Evolutionary conservation across 1,284 basidiomycete genomes (phyloP).

Genomic region (Erythrobasidium hasegawianum): DNA sequence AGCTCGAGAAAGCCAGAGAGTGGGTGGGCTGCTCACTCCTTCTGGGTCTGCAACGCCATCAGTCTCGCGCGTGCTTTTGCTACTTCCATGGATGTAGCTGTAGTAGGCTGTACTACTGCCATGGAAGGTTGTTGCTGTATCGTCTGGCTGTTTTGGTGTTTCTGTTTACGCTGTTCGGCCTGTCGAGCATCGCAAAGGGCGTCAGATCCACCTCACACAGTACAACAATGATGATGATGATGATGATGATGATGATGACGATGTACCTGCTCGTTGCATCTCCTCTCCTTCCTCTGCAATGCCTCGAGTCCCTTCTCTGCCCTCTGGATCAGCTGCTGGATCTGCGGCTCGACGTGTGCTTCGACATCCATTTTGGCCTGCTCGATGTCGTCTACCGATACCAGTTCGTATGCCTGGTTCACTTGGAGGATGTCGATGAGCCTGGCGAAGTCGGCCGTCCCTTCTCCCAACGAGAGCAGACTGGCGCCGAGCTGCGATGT

Average conservation of each 20-base stretch:
- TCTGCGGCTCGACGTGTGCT: constrained; percentile 41
- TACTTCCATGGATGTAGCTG: constrained; percentile 10
- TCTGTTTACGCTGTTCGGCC: constrained; percentile 33
- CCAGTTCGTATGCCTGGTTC: constrained; percentile 35
- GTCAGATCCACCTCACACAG: not conserved
- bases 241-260: no score
- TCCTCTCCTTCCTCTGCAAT: constrained; percentile 37
- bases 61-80: constrained; percentile 24
- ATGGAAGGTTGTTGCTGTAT: not conserved
- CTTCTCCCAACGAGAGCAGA: constrained; percentile 7
- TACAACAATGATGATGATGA: not conserved
- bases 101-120: not conserved
- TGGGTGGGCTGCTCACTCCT: constrained; percentile 5
- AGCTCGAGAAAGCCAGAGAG: not conserved
- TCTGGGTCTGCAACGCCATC: constrained; percentile 30
- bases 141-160: not conserved
- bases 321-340: constrained; percentile 38
- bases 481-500: constrained; percentile 10
- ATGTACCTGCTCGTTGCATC: constrained; percentile 34
- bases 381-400: constrained; percentile 38
- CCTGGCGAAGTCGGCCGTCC: constrained; percentile 15
- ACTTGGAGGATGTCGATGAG: constrained; percentile 8
- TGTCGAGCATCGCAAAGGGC: no score
- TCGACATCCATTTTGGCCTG: constrained; percentile 37
- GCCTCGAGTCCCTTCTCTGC: constrained; percentile 39